Evolutionary conservation across 1,284 basidiomycete genomes (phyloP).

Genomic region (Microbotryum scabiosae): DNA sequence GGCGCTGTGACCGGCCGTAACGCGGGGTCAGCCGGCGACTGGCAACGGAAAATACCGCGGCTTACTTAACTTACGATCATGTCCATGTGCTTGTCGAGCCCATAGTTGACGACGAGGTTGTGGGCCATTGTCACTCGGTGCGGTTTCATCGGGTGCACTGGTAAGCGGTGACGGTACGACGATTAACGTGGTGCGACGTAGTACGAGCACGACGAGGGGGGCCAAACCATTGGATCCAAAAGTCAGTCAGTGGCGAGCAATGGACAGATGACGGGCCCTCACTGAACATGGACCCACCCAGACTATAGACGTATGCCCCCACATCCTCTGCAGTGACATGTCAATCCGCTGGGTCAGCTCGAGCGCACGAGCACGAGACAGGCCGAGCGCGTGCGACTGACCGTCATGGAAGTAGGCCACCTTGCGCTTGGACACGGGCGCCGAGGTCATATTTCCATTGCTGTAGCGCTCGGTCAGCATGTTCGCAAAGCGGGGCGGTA

Average conservation of each 20-base stretch:
- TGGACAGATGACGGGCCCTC: not conserved
- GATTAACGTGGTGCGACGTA: not conserved
- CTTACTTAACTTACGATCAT: conserved; percentile 63
- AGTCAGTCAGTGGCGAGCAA: not conserved
- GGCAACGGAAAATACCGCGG: too few relatives aligned
- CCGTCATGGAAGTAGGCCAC: conserved; percentile 31
- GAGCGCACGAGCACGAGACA: not conserved
- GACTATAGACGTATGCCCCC: conserved; percentile 27
- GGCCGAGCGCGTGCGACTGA: not conserved
- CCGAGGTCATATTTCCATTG: too few relatives aligned
- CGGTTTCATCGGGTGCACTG: conserved; percentile 34
- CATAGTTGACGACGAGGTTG: conserved; percentile 81
- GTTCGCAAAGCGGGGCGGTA: too few relatives aligned
- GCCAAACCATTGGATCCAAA: not conserved
- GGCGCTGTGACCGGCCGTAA: conserved; percentile 49
- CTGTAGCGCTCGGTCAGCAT: too few relatives aligned
- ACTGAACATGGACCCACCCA: conserved; percentile 9
- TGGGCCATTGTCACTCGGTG: conserved; percentile 84
- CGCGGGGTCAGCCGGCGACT: not conserved
- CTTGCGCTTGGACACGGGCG: conserved; percentile 9
- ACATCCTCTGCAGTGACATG: conserved; percentile 18
- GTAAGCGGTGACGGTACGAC: not conserved
- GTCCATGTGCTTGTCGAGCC: conserved; percentile 83
- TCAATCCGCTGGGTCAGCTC: not conserved
- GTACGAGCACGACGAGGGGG: not conserved